phyloP scores from a whole-genome alignment of 108 stramenopile genomes.

The Nitzschia sp. region DNA sequence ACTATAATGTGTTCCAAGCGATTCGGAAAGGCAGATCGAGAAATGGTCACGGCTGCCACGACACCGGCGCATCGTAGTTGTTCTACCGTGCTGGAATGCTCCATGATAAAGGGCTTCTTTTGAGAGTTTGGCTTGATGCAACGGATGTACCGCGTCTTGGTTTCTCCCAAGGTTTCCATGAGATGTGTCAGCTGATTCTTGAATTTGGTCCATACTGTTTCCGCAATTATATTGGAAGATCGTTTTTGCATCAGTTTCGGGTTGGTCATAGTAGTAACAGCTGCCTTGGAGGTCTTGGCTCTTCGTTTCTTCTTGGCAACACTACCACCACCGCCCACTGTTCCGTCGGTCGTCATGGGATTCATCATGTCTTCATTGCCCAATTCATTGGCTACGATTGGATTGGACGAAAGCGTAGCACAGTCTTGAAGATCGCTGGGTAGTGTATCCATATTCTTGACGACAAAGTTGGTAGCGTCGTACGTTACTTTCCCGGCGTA shows the following conservation, averaged over 20 bases:
- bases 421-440: constrained; percentile 70
- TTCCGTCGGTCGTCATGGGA: neutral
- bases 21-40: constrained; percentile 95
- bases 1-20: constrained; percentile 84
- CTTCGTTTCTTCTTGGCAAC: constrained; percentile 21
- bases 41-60: constrained; percentile 92
- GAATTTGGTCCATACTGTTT: constrained; percentile 80
- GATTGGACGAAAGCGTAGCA: constrained; percentile 65
- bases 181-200: constrained; percentile 65
- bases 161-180: constrained; percentile 69
- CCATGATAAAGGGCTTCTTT: constrained; percentile 74
- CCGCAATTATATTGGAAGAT: constrained; percentile 40
- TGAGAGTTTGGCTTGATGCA: constrained; percentile 91
- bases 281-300: too few relatives aligned
- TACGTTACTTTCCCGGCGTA: constrained; percentile 92
- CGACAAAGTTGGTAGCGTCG: constrained; percentile 77
- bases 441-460: constrained; percentile 82
- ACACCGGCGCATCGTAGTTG: constrained; percentile 97
- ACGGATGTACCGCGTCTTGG: constrained; percentile 87
- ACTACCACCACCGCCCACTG: neutral
- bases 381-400: constrained; percentile 67
- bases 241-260: constrained; percentile 11
- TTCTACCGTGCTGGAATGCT: constrained; percentile 81
- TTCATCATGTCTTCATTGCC: constrained; percentile 44
- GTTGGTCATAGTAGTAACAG: neutral